Evolutionary conservation across 2,329 filamentous ascomycete species (phyloP).

Genomic region (Dendrostoma leiphaemia): DNA sequence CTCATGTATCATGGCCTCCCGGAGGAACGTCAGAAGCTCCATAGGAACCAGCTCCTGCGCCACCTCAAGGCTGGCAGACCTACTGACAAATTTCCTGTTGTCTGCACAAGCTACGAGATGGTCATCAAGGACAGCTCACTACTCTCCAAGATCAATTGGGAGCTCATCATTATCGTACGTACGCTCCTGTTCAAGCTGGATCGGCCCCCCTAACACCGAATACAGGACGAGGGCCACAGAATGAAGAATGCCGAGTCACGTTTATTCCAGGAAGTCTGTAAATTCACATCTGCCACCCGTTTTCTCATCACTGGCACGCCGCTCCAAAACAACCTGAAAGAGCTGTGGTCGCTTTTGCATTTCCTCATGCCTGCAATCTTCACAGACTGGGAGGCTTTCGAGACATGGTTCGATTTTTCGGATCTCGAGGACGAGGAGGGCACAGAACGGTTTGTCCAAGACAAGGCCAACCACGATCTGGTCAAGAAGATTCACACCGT

Average conservation of each 20-base stretch:
- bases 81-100: conserved; percentile 74
- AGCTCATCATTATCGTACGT: conserved; percentile 89
- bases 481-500: conserved; percentile 91
- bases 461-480: conserved; percentile 73
- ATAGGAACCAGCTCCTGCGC: conserved; percentile 67
- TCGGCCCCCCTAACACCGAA: conserved; percentile 18
- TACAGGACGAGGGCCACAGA: conserved; percentile 86
- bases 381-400: conserved; percentile 87
- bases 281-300: conserved; percentile 86
- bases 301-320: conserved; percentile 94
- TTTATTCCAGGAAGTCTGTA: conserved; percentile 82
- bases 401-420: conserved; percentile 96
- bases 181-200: background rate
- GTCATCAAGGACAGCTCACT: conserved; percentile 85
- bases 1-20: conserved; percentile 88
- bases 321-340: conserved; percentile 90
- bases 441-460: conserved; percentile 74
- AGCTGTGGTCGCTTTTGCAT: conserved; percentile 92
- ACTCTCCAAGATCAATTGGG: conserved; percentile 84
- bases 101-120: conserved; percentile 95
- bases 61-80: conserved; percentile 61
- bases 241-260: conserved; percentile 97
- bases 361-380: conserved; percentile 93
- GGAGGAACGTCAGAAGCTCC: conserved; percentile 72
- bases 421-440: conserved; percentile 81